Percentiles rank a stretch among this genome's conserved stretches.
Conservation (phyloP, 768 basidiomycete genomes). For the Termitomyces sp. region DNA sequence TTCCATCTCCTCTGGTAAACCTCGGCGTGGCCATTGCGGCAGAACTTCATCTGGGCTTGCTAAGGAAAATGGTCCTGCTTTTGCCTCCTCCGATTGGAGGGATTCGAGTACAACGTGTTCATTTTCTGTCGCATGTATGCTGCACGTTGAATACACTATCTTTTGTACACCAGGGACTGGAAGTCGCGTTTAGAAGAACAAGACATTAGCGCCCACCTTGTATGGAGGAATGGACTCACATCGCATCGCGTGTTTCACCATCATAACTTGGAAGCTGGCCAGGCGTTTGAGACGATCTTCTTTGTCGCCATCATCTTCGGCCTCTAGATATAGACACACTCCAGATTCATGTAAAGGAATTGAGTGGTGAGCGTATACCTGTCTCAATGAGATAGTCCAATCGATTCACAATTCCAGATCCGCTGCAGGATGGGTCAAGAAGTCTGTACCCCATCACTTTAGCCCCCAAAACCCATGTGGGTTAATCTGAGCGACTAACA, state of each 20-base stretch:
- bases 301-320: conserved; percentile 50
- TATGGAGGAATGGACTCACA: conserved; percentile 45
- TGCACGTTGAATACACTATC: conserved; percentile 99
- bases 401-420: conserved; percentile 88
- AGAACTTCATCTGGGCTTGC: conserved; percentile 65
- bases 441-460: conserved; percentile 44
- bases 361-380: conserved; percentile 36
- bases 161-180: conserved; percentile 71
- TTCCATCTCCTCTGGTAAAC: conserved; percentile 60
- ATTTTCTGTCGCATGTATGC: conserved; percentile 86
- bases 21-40: conserved; percentile 80
- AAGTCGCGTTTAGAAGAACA: conserved; percentile 6
- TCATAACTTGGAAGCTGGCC: conserved; percentile 81
- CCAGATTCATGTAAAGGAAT: neutral
- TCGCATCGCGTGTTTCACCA: conserved; percentile 94
- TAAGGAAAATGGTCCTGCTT: conserved; percentile 53
- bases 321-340: conserved; percentile 29
- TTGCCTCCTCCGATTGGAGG: conserved; percentile 67
- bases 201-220: neutral
- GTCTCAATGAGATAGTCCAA: conserved; percentile 77
- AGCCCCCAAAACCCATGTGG: neutral
- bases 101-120: conserved; percentile 83
- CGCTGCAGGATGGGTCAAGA: conserved; percentile 95
- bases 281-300: conserved; percentile 78
- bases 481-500: conserved; percentile 45